Percentiles rank a stretch among this genome's conserved stretches.
Evolutionary conservation across 176 grass and related monocot genomes (phyloP).

Genomic region (Canna indica): DNA sequence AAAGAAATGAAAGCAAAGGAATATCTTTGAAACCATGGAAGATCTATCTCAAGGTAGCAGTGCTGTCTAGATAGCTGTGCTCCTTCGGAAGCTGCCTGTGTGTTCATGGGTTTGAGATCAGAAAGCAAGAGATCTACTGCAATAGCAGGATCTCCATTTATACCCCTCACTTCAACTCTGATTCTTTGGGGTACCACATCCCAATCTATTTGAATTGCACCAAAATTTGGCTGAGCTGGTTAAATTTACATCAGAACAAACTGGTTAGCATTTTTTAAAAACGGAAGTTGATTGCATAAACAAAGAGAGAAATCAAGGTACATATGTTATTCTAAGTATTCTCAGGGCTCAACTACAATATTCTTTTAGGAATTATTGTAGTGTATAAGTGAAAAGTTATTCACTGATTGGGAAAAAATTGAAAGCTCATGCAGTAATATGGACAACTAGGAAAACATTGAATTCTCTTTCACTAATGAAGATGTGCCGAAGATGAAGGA

Average conservation of each 20-base stretch:
- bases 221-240: slow-evolving; percentile 84
- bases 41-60: slow-evolving; percentile 51
- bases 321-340: background rate
- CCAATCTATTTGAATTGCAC: slow-evolving; percentile 82
- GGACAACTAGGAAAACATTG: background rate
- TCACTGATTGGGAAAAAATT: background rate
- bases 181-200: slow-evolving; percentile 31
- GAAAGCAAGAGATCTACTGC: slow-evolving; percentile 50
- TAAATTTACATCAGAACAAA: slow-evolving; percentile 6
- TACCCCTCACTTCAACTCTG: slow-evolving; percentile 66
- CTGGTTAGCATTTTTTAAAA: background rate
- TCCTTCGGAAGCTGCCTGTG: slow-evolving; percentile 4
- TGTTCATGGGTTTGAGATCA: slow-evolving; percentile 38
- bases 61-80: slow-evolving; percentile 26
- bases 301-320: slow-evolving; percentile 20
- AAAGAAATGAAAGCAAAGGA: slow-evolving; percentile 46
- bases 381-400: background rate
- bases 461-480: background rate
- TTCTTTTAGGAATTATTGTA: background rate
- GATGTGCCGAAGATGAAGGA: background rate
- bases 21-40: slow-evolving; percentile 47
- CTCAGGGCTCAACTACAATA: background rate
- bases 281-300: slow-evolving; percentile 23
- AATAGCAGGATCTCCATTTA: slow-evolving; percentile 39
- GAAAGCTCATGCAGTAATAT: background rate